Base-by-base conservation (phyloP, 305 asterid species). In the Rubia peregrina region DNA sequence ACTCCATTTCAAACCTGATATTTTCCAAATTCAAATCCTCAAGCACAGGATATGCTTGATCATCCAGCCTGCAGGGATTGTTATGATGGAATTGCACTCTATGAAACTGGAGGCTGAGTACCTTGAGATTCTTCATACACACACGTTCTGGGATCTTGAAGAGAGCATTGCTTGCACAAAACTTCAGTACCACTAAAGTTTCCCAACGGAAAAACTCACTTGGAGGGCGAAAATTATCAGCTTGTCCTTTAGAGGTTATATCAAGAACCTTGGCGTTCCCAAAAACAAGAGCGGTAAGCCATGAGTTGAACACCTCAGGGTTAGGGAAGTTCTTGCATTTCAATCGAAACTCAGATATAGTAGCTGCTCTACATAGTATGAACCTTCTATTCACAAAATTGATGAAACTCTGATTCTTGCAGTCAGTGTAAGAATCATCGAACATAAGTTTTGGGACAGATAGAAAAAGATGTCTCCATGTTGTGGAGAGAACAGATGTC, bases 311-410 rank as follows among this genome's bases (percentile, higher is more conserved):
- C 24, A 63, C 21, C 3, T 16, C 22, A 38, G 46, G 0, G 41
- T 33, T 11, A 36, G 67, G 67, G 11, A 63, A 33, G 46, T 38
- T 38, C 12, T n/a, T 16, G 48, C 67, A 63, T 63, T 63, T 63
- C 67, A 63, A 13, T 38, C 67, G 21, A 16, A 63, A 63, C 22
- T 63, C 67, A 33, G 11, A 16, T 63, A 63, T 36, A 38, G 24
- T 6, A 63, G 21, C 21, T 63, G 48, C 12, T 63, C 42, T 38
- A 17, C 67, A 63, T 6, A 63, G 42, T 21, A 63, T 63, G 41
- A 63, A 42, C 44, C 22, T 4, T 21, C 67, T 36, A 9, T 33
- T 63, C 22, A 63, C 67, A 63, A 63, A 63, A 33, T 63, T 36
- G 4, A 63, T 38, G 41, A 63, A 63, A 36, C 11, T n/a, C 19